A percentile compares a stretch with the other conserved stretches of the same genome.
phyloP scores from a whole-genome alignment of 495 filamentous ascomycete species.

The Daldinia childiae region DNA sequence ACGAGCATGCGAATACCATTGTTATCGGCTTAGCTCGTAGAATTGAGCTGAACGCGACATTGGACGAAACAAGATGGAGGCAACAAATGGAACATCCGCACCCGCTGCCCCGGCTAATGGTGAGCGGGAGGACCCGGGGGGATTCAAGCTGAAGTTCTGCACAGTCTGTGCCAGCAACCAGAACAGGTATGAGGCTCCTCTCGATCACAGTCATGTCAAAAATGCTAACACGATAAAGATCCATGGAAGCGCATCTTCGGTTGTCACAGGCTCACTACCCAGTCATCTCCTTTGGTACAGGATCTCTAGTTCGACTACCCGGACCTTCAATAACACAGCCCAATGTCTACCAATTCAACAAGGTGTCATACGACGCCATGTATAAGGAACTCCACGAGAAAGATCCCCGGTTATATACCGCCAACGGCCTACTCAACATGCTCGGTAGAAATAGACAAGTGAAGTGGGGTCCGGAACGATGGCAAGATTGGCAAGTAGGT shows the following conservation, averaged over 20 bases:
- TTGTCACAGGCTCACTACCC: constrained; percentile 88
- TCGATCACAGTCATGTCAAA: neutral
- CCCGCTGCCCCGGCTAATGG: constrained; percentile 50
- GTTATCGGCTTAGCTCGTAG: constrained; percentile 18
- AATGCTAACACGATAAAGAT: constrained; percentile 58
- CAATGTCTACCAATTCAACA: constrained; percentile 97
- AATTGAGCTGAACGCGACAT: constrained; percentile 16
- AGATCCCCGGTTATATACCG: constrained; percentile 86
- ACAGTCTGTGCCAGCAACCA: constrained; percentile 98
- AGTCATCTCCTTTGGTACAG: constrained; percentile 97
- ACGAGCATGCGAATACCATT: constrained; percentile 25
- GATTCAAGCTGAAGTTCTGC: constrained; percentile 92
- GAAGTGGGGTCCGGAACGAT: constrained; percentile 95
- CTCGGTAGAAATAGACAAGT: constrained; percentile 88
- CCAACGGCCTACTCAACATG: constrained; percentile 95
- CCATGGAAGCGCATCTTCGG: constrained; percentile 96
- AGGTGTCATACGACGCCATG: constrained; percentile 90
- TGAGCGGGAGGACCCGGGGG: constrained; percentile 52
- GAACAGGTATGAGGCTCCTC: constrained; percentile 72
- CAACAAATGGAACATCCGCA: constrained; percentile 41
- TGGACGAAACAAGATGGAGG: constrained; percentile 46
- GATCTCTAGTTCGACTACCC: constrained; percentile 91
- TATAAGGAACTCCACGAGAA: constrained; percentile 86
- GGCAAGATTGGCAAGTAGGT: constrained; percentile 97
- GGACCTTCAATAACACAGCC: constrained; percentile 91